Percentiles rank a stretch among this genome's conserved stretches.
phyloP scores from a whole-genome alignment of 352 stramenopile genomes.

The Phytopythium vexans region DNA sequence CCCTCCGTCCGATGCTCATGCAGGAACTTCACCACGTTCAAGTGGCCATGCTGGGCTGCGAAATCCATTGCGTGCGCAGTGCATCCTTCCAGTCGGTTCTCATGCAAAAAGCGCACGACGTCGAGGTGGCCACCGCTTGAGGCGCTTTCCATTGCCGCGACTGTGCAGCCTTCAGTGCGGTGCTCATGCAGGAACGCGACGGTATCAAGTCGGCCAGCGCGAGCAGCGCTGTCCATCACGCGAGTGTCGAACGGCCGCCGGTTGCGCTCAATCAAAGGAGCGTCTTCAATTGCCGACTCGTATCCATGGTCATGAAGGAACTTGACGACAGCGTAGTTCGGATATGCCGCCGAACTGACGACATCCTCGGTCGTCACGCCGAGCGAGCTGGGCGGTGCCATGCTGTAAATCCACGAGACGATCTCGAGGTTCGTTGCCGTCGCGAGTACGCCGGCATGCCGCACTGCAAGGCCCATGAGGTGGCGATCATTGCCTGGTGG shows the following conservation, averaged over 20 bases:
- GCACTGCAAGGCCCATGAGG: slow-evolving; percentile 15
- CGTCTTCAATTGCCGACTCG: slow-evolving; percentile 14
- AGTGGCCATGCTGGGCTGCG: slow-evolving; percentile 22
- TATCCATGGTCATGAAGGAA: slow-evolving; percentile 17
- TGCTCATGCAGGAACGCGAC: slow-evolving; percentile 24
- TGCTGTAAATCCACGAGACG: slow-evolving; percentile 21
- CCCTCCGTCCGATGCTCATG: slow-evolving; percentile 25
- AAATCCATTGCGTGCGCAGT: slow-evolving; percentile 31
- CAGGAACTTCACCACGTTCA: slow-evolving; percentile 25
- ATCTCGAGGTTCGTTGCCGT: slow-evolving; percentile 18
- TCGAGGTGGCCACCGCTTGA: slow-evolving; percentile 22
- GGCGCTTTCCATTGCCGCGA: slow-evolving; percentile 31
- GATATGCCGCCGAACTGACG: slow-evolving; percentile 4
- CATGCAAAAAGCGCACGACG: slow-evolving; percentile 28
- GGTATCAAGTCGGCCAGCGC: slow-evolving; percentile 17
- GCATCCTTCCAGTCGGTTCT: slow-evolving; percentile 22
- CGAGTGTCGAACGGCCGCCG: slow-evolving; percentile 1
- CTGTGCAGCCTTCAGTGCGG: slow-evolving; percentile 22
- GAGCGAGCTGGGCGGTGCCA: neutral
- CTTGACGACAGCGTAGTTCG: slow-evolving; percentile 9
- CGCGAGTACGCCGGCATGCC: slow-evolving; percentile 14
- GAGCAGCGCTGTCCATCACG: slow-evolving; percentile 24
- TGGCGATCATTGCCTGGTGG: slow-evolving; percentile 1
- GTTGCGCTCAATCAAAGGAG: neutral
- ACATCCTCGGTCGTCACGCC: slow-evolving; percentile 1